Evolutionary conservation across 805 yeast species (phyloP).

Genomic region (Wickerhamiella azymoides): DNA sequence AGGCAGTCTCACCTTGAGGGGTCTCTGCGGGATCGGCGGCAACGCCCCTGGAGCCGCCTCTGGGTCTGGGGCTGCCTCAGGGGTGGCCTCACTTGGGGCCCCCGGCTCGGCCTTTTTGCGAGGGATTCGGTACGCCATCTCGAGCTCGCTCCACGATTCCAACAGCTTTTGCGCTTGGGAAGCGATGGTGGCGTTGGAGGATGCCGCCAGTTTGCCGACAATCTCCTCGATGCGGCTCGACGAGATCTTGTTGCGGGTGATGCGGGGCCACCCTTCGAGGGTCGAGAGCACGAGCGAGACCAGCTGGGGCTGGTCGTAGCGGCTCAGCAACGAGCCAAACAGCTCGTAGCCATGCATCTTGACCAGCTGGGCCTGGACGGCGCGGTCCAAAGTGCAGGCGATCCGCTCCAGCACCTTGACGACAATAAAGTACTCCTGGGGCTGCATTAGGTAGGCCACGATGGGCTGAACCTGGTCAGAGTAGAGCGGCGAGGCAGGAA

Average conservation of each 20-base stretch:
- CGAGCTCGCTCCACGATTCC: conserved; percentile 55
- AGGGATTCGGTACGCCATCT: conserved; percentile 78
- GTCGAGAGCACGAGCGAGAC: conserved; percentile 38
- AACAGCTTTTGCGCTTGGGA: conserved; percentile 34
- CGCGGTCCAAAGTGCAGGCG: conserved; percentile 36
- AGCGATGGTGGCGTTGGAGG: conserved; percentile 22
- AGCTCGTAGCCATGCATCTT: conserved; percentile 80
- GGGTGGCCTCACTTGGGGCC: neutral
- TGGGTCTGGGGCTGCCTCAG: neutral
- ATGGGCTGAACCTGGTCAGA: conserved; percentile 59
- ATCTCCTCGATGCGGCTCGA: conserved; percentile 58
- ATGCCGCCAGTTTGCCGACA: conserved; percentile 32
- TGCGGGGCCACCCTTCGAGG: conserved; percentile 48
- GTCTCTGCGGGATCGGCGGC: neutral
- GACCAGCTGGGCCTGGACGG: conserved; percentile 45
- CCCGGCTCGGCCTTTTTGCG: conserved; percentile 30
- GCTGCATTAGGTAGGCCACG: conserved; percentile 68
- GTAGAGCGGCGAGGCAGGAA: conserved; percentile 38
- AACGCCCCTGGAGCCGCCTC: neutral
- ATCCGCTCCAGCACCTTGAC: conserved; percentile 56
- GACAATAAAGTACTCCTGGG: conserved; percentile 52
- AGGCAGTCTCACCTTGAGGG: conserved; percentile 30
- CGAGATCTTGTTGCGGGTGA: conserved; percentile 65
- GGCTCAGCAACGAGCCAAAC: conserved; percentile 42
- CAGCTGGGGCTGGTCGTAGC: conserved; percentile 31